Percentiles rank a stretch among this genome's conserved stretches.
These are phyloP conservation scores for Exophiala xenobiotica DNA, from an alignment of 2,329 filamentous ascomycete species.

Conservation along the genomic window DNA sequence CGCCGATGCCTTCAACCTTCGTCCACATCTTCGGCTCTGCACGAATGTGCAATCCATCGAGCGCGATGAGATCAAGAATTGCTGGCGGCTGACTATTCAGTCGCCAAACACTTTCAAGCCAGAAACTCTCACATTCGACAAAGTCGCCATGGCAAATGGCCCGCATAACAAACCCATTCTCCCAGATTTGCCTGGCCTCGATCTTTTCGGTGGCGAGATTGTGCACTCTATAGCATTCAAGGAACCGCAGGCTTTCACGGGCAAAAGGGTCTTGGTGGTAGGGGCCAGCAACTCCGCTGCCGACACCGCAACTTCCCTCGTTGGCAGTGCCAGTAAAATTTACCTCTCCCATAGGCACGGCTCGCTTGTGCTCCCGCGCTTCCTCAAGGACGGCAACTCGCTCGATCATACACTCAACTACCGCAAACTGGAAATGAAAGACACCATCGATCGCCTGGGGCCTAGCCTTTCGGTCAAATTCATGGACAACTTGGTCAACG, in stretches of 20 bases:
- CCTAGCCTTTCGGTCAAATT: slow-evolving; percentile 15
- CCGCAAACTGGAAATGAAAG: slow-evolving; percentile 19
- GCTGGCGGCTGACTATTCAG: slow-evolving; percentile 20
- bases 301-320: slow-evolving; percentile 27
- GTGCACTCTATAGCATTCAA: slow-evolving; percentile 22
- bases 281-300: slow-evolving; percentile 31
- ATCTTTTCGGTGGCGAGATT: slow-evolving; percentile 27
- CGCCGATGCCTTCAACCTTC: slow-evolving; percentile 18
- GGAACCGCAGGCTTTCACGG: slow-evolving; percentile 14
- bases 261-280: slow-evolving; percentile 29
- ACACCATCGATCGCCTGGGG: slow-evolving; percentile 10
- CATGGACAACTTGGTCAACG: slow-evolving; percentile 14
- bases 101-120: neutral
- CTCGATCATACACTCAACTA: slow-evolving; percentile 27
- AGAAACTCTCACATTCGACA: slow-evolving; percentile 32
- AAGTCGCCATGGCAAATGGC: slow-evolving; percentile 36
- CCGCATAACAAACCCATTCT: slow-evolving; percentile 21
- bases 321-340: slow-evolving; percentile 21
- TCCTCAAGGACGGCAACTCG: slow-evolving; percentile 26
- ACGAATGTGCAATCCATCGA: slow-evolving; percentile 13
- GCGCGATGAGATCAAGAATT: slow-evolving; percentile 13
- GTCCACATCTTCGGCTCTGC: slow-evolving; percentile 16
- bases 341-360: slow-evolving; percentile 29
- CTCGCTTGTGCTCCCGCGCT: slow-evolving; percentile 22
- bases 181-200: slow-evolving; percentile 21